A percentile compares a stretch with the other conserved stretches of the same genome.
Evolutionary conservation across 306 rosid species (phyloP).

Genomic region (Castanea sativa): DNA sequence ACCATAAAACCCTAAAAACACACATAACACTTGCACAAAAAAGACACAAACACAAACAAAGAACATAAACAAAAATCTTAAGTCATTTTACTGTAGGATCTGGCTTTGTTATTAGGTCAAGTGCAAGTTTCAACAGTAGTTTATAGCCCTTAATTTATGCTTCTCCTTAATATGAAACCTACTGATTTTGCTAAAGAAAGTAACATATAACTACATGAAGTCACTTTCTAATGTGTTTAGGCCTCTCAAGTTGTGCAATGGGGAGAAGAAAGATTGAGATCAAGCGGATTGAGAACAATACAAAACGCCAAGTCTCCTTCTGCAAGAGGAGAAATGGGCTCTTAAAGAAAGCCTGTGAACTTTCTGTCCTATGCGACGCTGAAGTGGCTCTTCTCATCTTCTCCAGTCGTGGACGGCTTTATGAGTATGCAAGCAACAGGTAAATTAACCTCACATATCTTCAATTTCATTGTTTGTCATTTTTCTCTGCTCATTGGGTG

Average conservation of each 20-base stretch:
- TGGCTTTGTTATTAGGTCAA: too few species aligned
- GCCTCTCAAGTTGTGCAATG: slow-evolving; percentile 34
- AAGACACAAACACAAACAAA: background rate
- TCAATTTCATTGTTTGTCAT: background rate
- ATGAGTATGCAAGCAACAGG: slow-evolving; percentile 87
- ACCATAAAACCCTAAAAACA: background rate
- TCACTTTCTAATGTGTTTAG: background rate
- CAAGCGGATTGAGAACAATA: slow-evolving; percentile 90
- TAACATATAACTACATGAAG: background rate
- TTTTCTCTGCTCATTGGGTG: background rate
- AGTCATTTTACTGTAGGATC: too few species aligned
- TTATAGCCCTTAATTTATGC: too few species aligned
- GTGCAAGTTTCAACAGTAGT: too few species aligned
- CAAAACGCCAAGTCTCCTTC: slow-evolving; percentile 88
- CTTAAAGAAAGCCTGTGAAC: slow-evolving; percentile 86
- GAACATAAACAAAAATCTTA: too few species aligned
- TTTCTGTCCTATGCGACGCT: slow-evolving; percentile 93
- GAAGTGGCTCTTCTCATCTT: slow-evolving; percentile 88
- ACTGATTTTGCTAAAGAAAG: background rate
- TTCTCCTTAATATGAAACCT: too few species aligned
- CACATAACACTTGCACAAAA: background rate
- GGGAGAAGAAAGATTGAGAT: slow-evolving; percentile 95
- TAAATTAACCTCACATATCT: slow-evolving; percentile 1
- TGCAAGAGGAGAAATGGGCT: slow-evolving; percentile 95
- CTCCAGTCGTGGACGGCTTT: slow-evolving; percentile 90